A percentile compares a stretch with the other conserved stretches of the same genome.
These are phyloP conservation scores for Globisporangium canariense DNA, from an alignment of 352 stramenopile species.

Conservation along the genomic window DNA sequence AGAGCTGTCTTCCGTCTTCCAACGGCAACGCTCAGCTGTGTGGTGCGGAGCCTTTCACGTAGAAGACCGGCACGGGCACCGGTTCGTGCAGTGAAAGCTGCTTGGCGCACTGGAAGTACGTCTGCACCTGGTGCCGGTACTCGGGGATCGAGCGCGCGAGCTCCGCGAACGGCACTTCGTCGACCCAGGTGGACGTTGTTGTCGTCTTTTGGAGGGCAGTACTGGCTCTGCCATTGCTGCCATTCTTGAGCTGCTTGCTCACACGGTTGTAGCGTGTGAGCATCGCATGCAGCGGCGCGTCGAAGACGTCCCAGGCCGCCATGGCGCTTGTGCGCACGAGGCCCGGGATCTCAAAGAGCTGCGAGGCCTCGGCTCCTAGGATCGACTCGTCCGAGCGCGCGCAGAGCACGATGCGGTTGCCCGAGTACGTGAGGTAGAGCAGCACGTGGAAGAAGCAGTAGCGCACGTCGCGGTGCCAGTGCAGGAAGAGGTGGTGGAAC, in stretches of 20 bases:
- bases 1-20: not conserved
- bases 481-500: constrained; percentile 66
- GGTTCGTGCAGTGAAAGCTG: constrained; percentile 64
- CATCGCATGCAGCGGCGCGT: constrained; percentile 52
- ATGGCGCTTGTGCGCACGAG: constrained; percentile 37
- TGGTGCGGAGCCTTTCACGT: constrained; percentile 28
- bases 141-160: constrained; percentile 57
- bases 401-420: constrained; percentile 70
- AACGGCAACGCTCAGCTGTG: not conserved
- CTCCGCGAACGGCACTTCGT: constrained; percentile 33
- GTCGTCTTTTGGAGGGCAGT: constrained; percentile 10
- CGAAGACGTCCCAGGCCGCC: constrained; percentile 60
- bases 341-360: constrained; percentile 71
- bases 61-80: constrained; percentile 58
- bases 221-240: not conserved
- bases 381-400: constrained; percentile 71
- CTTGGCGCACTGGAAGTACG: constrained; percentile 46
- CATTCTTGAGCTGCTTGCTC: constrained; percentile 27
- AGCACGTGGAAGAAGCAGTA: constrained; percentile 82
- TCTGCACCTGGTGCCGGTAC: constrained; percentile 66
- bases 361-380: constrained; percentile 54
- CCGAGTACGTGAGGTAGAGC: constrained; percentile 76
- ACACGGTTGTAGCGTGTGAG: constrained; percentile 45
- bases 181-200: constrained; percentile 27
- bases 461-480: constrained; percentile 83